Percentiles rank a stretch among this genome's conserved stretches.
phyloP scores from a whole-genome alignment of 208 protist species.

The Strigomonas culicis region DNA sequence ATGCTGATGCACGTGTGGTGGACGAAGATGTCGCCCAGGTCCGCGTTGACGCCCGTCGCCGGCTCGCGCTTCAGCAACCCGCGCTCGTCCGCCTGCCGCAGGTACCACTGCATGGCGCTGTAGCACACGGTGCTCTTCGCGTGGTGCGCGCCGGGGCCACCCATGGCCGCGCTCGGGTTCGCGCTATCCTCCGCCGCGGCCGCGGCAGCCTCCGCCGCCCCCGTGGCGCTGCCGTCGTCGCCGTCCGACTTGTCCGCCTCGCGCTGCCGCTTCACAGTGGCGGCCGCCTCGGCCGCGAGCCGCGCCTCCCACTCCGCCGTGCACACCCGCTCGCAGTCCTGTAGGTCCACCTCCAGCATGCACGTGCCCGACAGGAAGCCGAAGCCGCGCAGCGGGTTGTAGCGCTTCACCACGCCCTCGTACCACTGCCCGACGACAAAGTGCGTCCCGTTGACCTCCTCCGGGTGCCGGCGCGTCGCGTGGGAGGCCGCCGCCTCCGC shows the following conservation, averaged over 20 bases:
- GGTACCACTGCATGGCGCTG: constrained; percentile 45
- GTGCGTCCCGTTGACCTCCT: constrained; percentile 32
- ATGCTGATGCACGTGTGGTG: constrained; percentile 30
- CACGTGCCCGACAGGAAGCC: constrained; percentile 57
- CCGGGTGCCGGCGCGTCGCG: not conserved
- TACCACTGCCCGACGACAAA: constrained; percentile 54
- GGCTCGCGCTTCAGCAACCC: not conserved
- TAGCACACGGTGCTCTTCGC: constrained; percentile 23
- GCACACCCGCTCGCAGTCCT: constrained; percentile 43
- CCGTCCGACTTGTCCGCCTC: constrained; percentile 20
- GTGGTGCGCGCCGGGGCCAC: constrained; percentile 4
- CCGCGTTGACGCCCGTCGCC: constrained; percentile 8
- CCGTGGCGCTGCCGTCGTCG: constrained; percentile 13
- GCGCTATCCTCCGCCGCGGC: not conserved
- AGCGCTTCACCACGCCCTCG: constrained; percentile 63
- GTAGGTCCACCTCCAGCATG: constrained; percentile 19
- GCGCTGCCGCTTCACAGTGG: constrained; percentile 27
- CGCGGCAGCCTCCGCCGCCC: constrained; percentile 5
- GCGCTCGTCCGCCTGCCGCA: constrained; percentile 13
- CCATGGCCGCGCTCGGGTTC: not conserved
- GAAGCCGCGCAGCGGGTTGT: constrained; percentile 60
- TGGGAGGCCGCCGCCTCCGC: not conserved
- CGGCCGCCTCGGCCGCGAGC: constrained; percentile 59
- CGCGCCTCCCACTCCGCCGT: constrained; percentile 61
- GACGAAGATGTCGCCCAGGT: constrained; percentile 30